phyloP scores from a whole-genome alignment of 208 protist genomes.

The Porcisia hertigi region DNA sequence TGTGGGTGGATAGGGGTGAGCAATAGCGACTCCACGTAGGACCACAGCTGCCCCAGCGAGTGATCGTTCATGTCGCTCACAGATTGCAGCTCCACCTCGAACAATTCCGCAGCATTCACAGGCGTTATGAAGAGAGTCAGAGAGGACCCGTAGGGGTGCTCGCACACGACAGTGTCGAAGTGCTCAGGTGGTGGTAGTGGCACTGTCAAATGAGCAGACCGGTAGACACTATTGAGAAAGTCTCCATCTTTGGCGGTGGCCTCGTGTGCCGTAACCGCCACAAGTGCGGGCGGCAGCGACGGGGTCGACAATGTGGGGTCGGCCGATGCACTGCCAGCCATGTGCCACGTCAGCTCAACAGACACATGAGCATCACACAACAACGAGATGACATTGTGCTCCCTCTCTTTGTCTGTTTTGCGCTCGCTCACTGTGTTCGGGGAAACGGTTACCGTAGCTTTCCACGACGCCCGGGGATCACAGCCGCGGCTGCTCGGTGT shows the following conservation, averaged over 20 bases:
- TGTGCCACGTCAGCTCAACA: constrained; percentile 7
- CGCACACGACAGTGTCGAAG: constrained; percentile 51
- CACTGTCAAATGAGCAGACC: constrained; percentile 34
- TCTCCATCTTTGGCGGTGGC: background rate
- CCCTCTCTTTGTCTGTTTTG: background rate
- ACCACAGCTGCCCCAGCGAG: constrained; percentile 25
- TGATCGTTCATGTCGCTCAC: constrained; percentile 13
- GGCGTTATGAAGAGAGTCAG: constrained; percentile 49
- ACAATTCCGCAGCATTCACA: constrained; percentile 13
- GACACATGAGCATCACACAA: constrained; percentile 14
- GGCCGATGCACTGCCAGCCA: background rate
- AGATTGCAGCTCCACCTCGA: constrained; percentile 62
- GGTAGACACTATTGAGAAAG: constrained; percentile 23
- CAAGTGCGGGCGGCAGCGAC: background rate
- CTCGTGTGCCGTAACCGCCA: constrained; percentile 1
- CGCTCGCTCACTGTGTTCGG: background rate
- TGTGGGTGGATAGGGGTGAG: constrained; percentile 21
- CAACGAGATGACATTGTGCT: background rate
- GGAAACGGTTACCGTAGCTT: background rate
- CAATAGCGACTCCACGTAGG: constrained; percentile 36
- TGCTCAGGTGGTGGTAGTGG: constrained; percentile 38
- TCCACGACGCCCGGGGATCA: background rate
- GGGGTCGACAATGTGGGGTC: background rate
- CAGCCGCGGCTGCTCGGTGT: background rate
- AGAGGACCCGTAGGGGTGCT: constrained; percentile 42